Base-by-base conservation (phyloP, 2,329 filamentous ascomycete species). In the Verticillium longisporum region DNA sequence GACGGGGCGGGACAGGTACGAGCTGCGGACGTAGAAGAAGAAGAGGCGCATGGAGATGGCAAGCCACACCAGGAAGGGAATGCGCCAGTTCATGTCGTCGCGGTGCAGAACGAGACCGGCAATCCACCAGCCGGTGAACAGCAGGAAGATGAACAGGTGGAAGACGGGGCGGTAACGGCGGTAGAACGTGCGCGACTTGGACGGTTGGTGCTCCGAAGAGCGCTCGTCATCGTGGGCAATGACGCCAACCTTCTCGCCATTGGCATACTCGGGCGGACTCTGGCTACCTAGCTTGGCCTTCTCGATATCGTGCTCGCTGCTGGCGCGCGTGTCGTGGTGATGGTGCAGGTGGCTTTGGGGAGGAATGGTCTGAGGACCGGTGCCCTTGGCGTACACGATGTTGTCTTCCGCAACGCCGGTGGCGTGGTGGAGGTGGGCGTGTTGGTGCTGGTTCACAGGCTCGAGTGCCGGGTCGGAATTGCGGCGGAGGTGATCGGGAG, bases 41-140 rank as follows among this genome's bases (percentile, higher is more conserved):
- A 96, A 66, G 57, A 96, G 73, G 37, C 92, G 88, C 58, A 95
- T 78, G 11, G 84, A 85, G 67, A 96, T 87, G 66, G 79, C 82
- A 55, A 96, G 83, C 80, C 88, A 96, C 56, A 97, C 71, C 58
- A 96, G 80, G 75, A 96, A 95, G 0, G 92, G 92, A 57, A 93
- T 84, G 61, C 96, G 75, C 92, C 92, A 96, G 69, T 91, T 91
- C 74, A 80, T 81, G 69, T 92, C 86, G 62, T 88, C 67, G 62
- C 85, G 85, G 72, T 94, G 91, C 59, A 91, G 78, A 62, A 92
- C 79, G 56, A 94, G 77, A 60, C 87, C 85, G 6, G 88, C 87
- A 65, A 93, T 88, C 89, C 89, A 93, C 90, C 90, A 92, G 68
- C 78, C 80, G 3, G 79, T 80, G 63, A 79, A 78, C 60, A 80